Evolutionary conservation across 2,329 filamentous ascomycete species (phyloP).

Genomic region (Aspergillus brasiliensis): DNA sequence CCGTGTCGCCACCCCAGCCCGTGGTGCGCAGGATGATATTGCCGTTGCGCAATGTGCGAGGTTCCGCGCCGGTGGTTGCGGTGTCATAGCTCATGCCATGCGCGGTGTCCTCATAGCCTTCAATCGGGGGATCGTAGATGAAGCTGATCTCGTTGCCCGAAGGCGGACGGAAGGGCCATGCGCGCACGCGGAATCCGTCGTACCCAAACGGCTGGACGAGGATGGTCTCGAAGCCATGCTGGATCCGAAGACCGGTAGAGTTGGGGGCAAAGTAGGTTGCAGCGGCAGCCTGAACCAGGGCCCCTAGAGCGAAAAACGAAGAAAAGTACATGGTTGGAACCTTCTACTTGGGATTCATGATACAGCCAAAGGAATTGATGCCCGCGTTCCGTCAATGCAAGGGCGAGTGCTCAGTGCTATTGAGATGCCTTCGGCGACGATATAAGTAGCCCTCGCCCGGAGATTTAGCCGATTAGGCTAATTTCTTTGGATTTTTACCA

Average conservation of each 20-base stretch:
- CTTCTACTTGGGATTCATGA: neutral
- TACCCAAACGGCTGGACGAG: slow-evolving; percentile 44
- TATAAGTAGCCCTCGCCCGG: neutral
- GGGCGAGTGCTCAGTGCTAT: neutral
- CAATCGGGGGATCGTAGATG: slow-evolving; percentile 43
- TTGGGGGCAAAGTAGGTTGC: slow-evolving; percentile 21
- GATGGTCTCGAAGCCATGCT: slow-evolving; percentile 44
- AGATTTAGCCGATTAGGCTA: slow-evolving; percentile 10
- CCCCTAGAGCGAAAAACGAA: neutral
- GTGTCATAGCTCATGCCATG: slow-evolving; percentile 37
- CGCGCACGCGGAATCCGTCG: slow-evolving; percentile 43
- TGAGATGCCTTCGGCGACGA: neutral
- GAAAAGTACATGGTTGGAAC: neutral
- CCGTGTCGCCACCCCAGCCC: slow-evolving; percentile 33
- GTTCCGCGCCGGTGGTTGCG: slow-evolving; percentile 33
- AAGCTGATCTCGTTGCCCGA: slow-evolving; percentile 41
- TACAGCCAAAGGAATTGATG: neutral
- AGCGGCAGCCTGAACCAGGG: neutral
- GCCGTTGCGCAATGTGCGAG: slow-evolving; percentile 37
- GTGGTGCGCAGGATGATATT: slow-evolving; percentile 40
- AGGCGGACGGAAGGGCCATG: slow-evolving; percentile 41
- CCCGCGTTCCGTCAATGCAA: neutral
- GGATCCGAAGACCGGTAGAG: slow-evolving; percentile 33
- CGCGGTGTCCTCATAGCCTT: slow-evolving; percentile 37
- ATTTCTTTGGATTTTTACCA: neutral